A percentile compares a stretch with the other conserved stretches of the same genome.
Conservation (phyloP, 2,329 filamentous ascomycete species). For the Sporothrix luriei region DNA sequence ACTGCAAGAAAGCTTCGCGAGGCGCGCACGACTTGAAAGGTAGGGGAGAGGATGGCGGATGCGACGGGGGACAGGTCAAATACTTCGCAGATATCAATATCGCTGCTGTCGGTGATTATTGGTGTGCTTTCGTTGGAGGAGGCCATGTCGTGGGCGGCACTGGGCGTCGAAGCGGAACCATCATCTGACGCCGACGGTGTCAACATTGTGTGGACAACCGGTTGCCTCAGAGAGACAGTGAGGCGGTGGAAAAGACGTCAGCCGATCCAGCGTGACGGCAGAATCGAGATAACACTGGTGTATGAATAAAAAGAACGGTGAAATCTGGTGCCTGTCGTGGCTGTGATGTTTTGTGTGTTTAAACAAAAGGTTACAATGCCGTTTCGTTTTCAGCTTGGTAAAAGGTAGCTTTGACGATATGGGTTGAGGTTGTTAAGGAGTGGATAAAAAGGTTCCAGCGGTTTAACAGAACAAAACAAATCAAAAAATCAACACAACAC, state of each 20-base stretch:
- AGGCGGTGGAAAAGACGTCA: background rate
- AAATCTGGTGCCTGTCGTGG: background rate
- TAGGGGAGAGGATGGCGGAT: slow-evolving; percentile 41
- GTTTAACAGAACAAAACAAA: background rate
- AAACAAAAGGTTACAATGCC: background rate
- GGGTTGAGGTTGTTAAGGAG: slow-evolving; percentile 21
- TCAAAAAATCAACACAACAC: background rate
- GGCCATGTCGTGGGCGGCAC: background rate
- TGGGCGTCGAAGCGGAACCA: background rate
- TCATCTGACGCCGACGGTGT: background rate
- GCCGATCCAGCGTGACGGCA: background rate
- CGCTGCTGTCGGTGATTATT: background rate
- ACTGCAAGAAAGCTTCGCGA: slow-evolving; percentile 41
- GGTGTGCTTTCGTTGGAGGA: background rate
- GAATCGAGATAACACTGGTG: background rate
- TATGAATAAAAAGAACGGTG: background rate
- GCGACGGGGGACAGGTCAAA: slow-evolving; percentile 43
- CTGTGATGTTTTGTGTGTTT: background rate
- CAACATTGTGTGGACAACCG: background rate
- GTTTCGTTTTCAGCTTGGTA: background rate
- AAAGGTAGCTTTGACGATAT: background rate
- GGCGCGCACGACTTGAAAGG: slow-evolving; percentile 40
- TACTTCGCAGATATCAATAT: slow-evolving; percentile 38
- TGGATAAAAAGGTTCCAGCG: slow-evolving; percentile 1
- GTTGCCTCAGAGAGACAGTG: slow-evolving; percentile 8